Base-by-base conservation (phyloP, 345 rosid genomes). In the Rhodamnia argentea region DNA sequence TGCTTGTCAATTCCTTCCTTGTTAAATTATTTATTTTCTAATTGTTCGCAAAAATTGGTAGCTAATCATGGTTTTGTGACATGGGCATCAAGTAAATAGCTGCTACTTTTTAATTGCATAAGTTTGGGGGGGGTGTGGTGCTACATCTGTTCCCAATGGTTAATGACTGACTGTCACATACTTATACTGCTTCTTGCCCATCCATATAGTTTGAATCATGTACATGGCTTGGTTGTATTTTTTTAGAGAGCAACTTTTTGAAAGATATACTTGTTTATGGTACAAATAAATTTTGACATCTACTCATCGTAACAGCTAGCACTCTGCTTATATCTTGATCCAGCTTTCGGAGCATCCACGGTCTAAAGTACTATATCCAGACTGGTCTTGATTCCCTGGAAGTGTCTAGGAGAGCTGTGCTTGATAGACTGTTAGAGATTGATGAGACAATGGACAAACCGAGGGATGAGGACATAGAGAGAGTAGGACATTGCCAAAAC, bases 331-430 rank as follows among this genome's bases (percentile, higher is more conserved):
- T 78, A 86, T 86, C 86, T 86, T 85, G 57, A 87, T 90, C 76
- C 94, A 97, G 99, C 55, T 95, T 91, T 90, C 93, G 91, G 85
- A 97, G 94, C 87, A 89, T 94, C 86, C 92, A 91, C 62, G 93
- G 93, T 88, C 90, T 97, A 62, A 97, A 93, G 88, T 93, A 96
- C 93, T 95, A 97, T 89, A 92, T 97, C 86, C 98, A 94, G 91
- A 93, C 95, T 86, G 92, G 95, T 86, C 87, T 96, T 86, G 98
- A 97, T 90, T 90, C 83, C 54, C 75, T 97, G 89, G 96, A 94
- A 91, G 89, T 90, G 82, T 91, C 95, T 75, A 94, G 99, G 88
- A 90, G 91, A 89, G 90, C 37, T 44, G 91, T 94, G 87, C 89
- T 96, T 29, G 93, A 94, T 89, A 92, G 88, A 85, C 91, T 96